Percentiles rank a stretch among this genome's conserved stretches.
These are phyloP conservation scores for Gonapodya prolifera DNA, from an alignment of 192 early-diverging fungal genomes.

Conservation along the genomic window DNA sequence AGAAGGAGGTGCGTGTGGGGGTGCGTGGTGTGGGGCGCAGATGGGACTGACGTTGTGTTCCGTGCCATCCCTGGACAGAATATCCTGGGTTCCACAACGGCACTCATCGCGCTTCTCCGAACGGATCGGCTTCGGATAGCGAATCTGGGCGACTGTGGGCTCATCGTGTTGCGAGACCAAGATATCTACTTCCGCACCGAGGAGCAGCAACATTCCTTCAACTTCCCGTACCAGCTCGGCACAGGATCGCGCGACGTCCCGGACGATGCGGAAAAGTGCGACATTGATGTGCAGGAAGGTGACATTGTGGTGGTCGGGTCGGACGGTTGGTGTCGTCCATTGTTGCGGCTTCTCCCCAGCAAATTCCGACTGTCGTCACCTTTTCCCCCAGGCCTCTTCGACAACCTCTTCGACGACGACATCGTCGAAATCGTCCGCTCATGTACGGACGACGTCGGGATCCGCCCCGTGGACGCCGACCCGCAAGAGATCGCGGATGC, in stretches of 20 bases:
- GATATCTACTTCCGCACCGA: constrained; percentile 86
- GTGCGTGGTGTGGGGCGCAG: no score
- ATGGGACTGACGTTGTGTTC: no score
- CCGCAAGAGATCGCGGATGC: constrained; percentile 69
- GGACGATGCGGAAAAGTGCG: constrained; percentile 68
- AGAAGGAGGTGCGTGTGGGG: constrained; percentile 36
- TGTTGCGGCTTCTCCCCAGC: no score
- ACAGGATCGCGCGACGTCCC: constrained; percentile 71
- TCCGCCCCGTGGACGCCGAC: constrained; percentile 20
- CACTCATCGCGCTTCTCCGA: constrained; percentile 70
- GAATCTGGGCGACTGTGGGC: constrained; percentile 89
- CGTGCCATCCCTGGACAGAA: not conserved
- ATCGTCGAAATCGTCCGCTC: constrained; percentile 73
- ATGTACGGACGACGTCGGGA: not conserved
- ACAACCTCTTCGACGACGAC: constrained; percentile 96
- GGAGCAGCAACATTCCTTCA: constrained; percentile 98
- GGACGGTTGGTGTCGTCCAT: no score
- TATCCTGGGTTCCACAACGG: constrained; percentile 86
- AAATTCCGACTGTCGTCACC: no score
- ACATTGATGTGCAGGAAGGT: constrained; percentile 73
- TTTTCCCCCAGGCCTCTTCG: no score
- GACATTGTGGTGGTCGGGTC: constrained; percentile 87
- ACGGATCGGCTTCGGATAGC: constrained; percentile 88
- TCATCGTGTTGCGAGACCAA: constrained; percentile 74
- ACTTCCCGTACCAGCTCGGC: constrained; percentile 94